Evolutionary conservation across 495 filamentous ascomycete species (phyloP), one percentile per base, ranked within the genome.

Genomic region (Daldinia grandis): DNA sequence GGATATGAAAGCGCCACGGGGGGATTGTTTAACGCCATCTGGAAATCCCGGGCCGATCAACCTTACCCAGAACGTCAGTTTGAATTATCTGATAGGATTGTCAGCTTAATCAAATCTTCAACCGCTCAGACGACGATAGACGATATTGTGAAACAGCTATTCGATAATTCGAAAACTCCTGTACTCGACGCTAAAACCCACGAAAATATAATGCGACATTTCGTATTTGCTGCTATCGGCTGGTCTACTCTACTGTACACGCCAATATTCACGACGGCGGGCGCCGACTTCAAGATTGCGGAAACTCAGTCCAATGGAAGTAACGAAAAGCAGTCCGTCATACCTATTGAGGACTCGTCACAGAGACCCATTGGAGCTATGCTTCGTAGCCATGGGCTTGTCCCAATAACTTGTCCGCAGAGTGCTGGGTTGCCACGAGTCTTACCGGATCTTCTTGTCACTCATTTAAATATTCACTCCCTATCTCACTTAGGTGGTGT

Each of bases 201-300:
- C 9, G 5, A 63, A n/a, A 24, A 55, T 19, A 50, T 12, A 1
- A 28, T 63, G 24, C 47, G 50, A 24, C 33, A 55, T 8, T 44
- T 63, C 3, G 28, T 63, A 40, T 63, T 63, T 33, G 49, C 49
- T 3, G 35, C 33, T 42, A 63, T 63, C 8, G 60, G 60, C 21
- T 63, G 49, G 47, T 63, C 60, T 33, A 54, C 60, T 15, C 30
- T 55, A 24, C 27, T 63, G 28, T 63, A 55, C 35, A 63, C 60
- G 9, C 21, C 44, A 8, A 21, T 21, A 42, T 55, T 51, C 12
- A 31, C n/a, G 28, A 21, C 19, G 10, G 19, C 31, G n/a, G 25
- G 31, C 12, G 24, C 8, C 15, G 17, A 55, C 47, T 25, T 55
- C 15, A 5, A 49, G 14, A 21, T 12, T 5, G 15, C 17, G 17